These are phyloP conservation scores for Penstemon barbatus DNA, from an alignment of 257 asterid species.

Conservation along the genomic window DNA sequence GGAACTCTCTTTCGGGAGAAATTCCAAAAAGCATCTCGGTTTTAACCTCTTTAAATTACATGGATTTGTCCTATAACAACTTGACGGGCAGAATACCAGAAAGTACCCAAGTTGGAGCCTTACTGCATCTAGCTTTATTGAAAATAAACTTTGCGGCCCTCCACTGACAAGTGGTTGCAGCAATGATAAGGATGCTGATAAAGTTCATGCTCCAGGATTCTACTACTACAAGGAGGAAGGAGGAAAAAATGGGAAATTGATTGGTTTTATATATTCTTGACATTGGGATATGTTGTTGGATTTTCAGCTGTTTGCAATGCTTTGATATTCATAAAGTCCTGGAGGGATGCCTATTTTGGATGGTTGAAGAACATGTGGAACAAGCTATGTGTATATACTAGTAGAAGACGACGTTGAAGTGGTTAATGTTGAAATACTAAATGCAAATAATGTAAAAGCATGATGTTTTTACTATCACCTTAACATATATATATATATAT, in stretches of 20 bases:
- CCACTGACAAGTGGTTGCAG: conserved; percentile 26
- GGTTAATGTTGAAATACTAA: too few relatives aligned
- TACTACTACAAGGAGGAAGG: not conserved
- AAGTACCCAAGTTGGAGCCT: conserved; percentile 27
- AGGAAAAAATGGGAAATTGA: not conserved
- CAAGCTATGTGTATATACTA: too few relatives aligned
- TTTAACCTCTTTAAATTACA: conserved; percentile 19
- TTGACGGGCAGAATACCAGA: conserved; percentile 35
- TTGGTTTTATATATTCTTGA: conserved; percentile 25
- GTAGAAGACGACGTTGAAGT: too few relatives aligned
- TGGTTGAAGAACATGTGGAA: too few relatives aligned
- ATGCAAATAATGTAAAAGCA: too few relatives aligned
- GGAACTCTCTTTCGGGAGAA: conserved; percentile 33
- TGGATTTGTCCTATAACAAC: conserved; percentile 35
- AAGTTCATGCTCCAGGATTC: not conserved
- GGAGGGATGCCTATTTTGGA: not conserved
- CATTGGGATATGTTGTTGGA: conserved; percentile 30
- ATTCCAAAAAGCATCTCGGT: conserved; percentile 27
- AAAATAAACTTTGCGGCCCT: conserved; percentile 35
- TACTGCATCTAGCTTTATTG: conserved; percentile 22
- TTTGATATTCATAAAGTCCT: conserved; percentile 21
- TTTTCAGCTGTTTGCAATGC: conserved; percentile 3
- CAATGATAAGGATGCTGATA: not conserved
- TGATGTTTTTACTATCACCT: too few relatives aligned
- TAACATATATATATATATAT: too few relatives aligned